Percentiles rank a stretch among this genome's conserved stretches.
These are phyloP conservation scores for Chiua virens DNA, from an alignment of 768 basidiomycete genomes.

Conservation along the genomic window DNA sequence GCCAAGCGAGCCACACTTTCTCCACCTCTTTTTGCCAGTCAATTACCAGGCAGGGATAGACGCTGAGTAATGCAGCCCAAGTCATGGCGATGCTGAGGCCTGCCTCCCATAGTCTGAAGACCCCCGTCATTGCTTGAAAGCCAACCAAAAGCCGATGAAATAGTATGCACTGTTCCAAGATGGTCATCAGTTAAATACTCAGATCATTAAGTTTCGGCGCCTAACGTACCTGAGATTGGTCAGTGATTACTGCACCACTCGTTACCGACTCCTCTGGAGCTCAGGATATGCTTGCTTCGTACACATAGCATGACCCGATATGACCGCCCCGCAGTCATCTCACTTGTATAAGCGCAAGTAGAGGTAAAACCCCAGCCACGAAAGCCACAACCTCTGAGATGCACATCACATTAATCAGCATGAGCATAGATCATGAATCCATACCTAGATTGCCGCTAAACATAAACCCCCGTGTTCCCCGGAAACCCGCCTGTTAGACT, in stretches of 20 bases:
- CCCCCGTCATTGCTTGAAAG: constrained; percentile 60
- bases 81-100: constrained; percentile 58
- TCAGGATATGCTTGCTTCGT: constrained; percentile 35
- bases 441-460: constrained; percentile 68
- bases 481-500: constrained; percentile 42
- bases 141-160: constrained; percentile 71
- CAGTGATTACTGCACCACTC: constrained; percentile 71
- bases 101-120: constrained; percentile 84
- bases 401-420: constrained; percentile 25
- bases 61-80: constrained; percentile 8
- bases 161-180: constrained; percentile 62
- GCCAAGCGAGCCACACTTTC: constrained; percentile 54
- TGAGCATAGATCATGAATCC: constrained; percentile 38
- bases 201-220: neutral
- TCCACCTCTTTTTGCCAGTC: constrained; percentile 72
- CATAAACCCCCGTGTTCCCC: constrained; percentile 67
- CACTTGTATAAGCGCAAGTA: constrained; percentile 79
- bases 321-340: constrained; percentile 71
- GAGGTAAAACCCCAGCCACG: constrained; percentile 65
- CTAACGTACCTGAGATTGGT: constrained; percentile 59
- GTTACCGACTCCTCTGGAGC: neutral
- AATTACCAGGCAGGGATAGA: constrained; percentile 51
- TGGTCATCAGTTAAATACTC: neutral
- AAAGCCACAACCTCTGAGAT: constrained; percentile 22
- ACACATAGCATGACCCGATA: constrained; percentile 81